phyloP scores from a whole-genome alignment of 164 flowering plant species.

The Vitis cinerea region DNA sequence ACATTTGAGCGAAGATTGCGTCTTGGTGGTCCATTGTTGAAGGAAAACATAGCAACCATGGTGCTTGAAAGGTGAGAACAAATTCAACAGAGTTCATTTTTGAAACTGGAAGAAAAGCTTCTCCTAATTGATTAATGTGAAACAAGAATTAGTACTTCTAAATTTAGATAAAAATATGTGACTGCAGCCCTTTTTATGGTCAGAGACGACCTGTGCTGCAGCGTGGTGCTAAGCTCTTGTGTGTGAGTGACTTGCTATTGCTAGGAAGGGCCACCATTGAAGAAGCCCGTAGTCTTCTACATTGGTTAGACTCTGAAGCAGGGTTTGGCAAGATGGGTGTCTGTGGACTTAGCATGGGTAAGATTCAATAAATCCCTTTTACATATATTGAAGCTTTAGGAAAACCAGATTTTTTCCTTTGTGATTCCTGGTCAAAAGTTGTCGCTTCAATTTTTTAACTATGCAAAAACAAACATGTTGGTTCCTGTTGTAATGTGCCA shows the following conservation, averaged over 20 bases:
- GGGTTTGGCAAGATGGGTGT: constrained; percentile 92
- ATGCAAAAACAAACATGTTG: no score
- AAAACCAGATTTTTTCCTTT: no score
- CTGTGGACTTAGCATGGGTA: constrained; percentile 99
- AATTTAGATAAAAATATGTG: constrained; percentile 1
- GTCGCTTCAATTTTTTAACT: no score
- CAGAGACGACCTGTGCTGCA: constrained; percentile 82
- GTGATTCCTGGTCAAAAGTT: no score
- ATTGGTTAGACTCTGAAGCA: constrained; percentile 83
- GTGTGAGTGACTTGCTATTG: constrained; percentile 93
- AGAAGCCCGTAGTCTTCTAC: constrained; percentile 80
- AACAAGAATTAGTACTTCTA: background rate
- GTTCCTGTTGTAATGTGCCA: no score
- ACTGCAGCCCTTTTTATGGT: constrained; percentile 91
- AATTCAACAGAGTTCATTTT: background rate
- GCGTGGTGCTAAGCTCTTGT: constrained; percentile 81
- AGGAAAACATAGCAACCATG: constrained; percentile 96
- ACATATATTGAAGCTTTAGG: no score
- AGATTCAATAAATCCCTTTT: constrained; percentile 13
- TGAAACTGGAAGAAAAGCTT: background rate
- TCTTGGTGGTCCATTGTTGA: constrained; percentile 89
- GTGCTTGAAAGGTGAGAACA: constrained; percentile 86
- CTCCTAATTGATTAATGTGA: background rate
- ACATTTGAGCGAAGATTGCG: constrained; percentile 91
- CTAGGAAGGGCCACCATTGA: constrained; percentile 92